Base-by-base conservation (phyloP, 192 early-diverging fungal genomes). In the Cladochytrium replicatum region DNA sequence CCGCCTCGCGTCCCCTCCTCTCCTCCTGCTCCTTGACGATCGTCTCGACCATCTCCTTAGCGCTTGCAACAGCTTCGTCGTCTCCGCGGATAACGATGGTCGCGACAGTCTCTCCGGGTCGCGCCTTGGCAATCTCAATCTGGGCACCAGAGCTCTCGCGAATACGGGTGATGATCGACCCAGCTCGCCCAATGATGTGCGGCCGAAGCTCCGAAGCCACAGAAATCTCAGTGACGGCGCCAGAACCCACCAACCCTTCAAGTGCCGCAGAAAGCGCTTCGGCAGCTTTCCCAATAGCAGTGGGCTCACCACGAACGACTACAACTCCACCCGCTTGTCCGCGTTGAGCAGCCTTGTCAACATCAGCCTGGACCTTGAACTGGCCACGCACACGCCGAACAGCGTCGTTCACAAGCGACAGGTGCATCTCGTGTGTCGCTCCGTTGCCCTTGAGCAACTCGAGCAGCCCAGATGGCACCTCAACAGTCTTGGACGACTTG, bases 171-270 rank as follows among this genome's bases (percentile, higher is more conserved):
- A 91, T 85, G 21, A 78, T 88, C 0, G 69, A 42, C 15, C 88
- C 88, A 32, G 61, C 68, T 53, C 76, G 71, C 40, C 88, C 88
- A 50, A 91, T 88, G 25, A 91, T 74, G 43, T 81, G 72, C 29
- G 84, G 76, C 2, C 58, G 41, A 11, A 69, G 25, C 13, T 57
- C 52, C 21, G 63, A 41, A 2, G 53, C 57, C 27, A 77, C 28
- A 11, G 45, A 29, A 32, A 74, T 23, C n/a, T 46, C 46, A 23
- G 48, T 44, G 19, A 51, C 8, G 19, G 42, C 26, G 51, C 80
- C 74, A 28, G 58, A 41, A 19, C 55, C 53, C 27, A 56, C 48
- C 59, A 68, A 52, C 22, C 63, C 60, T 7, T 32, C 19, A 28
- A 63, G 31, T 7, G 43, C 48, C 46, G 55, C 63, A 22, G 45